Conservation (phyloP, 225 moss, liverwort and hornwort species). For the Pseudisothecium myosuroides region DNA sequence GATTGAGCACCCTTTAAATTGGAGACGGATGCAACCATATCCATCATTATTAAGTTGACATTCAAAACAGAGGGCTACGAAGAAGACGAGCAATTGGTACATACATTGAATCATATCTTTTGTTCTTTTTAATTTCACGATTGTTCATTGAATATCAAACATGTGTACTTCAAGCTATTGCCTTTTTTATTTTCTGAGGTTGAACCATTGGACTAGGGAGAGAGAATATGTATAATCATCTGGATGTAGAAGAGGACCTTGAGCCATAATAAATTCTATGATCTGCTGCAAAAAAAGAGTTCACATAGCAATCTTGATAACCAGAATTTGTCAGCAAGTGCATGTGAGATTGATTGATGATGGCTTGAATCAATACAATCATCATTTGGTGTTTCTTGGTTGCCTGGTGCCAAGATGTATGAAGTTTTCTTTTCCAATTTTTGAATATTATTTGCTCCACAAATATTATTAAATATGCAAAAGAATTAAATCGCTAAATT, state of each 20-base stretch:
- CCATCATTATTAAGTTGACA: too few relatives aligned
- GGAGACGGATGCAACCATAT: not conserved
- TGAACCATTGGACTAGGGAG: too few relatives aligned
- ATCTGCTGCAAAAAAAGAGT: not conserved
- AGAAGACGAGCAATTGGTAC: too few relatives aligned
- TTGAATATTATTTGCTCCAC: too few relatives aligned
- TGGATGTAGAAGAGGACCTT: not conserved
- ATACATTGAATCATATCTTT: too few relatives aligned
- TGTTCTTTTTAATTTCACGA: too few relatives aligned
- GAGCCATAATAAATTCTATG: not conserved
- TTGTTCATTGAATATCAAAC: not conserved
- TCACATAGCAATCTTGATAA: not conserved
- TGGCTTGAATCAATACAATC: not conserved
- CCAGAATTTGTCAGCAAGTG: not conserved
- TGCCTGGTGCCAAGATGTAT: too few relatives aligned
- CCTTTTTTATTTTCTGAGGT: not conserved
- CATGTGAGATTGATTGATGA: not conserved
- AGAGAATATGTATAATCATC: not conserved
- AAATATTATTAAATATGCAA: too few relatives aligned
- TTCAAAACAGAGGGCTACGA: too few relatives aligned
- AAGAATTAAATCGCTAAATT: too few relatives aligned
- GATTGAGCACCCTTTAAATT: not conserved
- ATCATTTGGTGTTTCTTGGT: not conserved
- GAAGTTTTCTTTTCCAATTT: too few relatives aligned
- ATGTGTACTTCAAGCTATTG: too few relatives aligned